These are phyloP conservation scores for Metschnikowia bowlesiae DNA, from an alignment of 805 yeast genomes.

Conservation along the genomic window DNA sequence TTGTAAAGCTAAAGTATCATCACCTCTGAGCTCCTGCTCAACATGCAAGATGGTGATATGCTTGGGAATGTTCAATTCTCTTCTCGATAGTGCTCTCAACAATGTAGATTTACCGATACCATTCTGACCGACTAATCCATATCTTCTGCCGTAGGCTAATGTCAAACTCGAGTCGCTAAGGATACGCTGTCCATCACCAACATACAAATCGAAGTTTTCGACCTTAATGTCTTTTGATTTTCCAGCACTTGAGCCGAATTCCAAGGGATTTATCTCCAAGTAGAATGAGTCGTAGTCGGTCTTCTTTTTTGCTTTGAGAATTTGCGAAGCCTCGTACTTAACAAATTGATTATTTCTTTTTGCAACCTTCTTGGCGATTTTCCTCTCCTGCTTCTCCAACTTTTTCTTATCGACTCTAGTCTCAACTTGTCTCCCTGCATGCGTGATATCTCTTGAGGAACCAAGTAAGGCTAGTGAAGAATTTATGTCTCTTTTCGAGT, in stretches of 20 bases:
- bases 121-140: conserved; percentile 97
- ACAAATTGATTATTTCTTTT: conserved; percentile 81
- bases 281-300: conserved; percentile 92
- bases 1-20: conserved; percentile 84
- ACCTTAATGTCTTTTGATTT: conserved; percentile 95
- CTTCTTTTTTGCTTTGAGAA: conserved; percentile 58
- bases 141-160: conserved; percentile 86
- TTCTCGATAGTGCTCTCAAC: conserved; percentile 82
- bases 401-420: conserved; percentile 94
- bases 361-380: conserved; percentile 95
- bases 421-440: conserved; percentile 87
- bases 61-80: conserved; percentile 91
- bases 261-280: conserved; percentile 92
- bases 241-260: conserved; percentile 77
- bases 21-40: conserved; percentile 95
- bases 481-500: conserved; percentile 65
- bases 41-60: conserved; percentile 95
- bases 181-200: conserved; percentile 93
- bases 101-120: conserved; percentile 99
- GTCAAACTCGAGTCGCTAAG: conserved; percentile 83
- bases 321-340: conserved; percentile 88
- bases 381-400: conserved; percentile 93
- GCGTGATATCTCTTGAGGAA: conserved; percentile 81
- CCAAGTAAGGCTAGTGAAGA: conserved; percentile 73
- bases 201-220: conserved; percentile 89